Base-by-base conservation (phyloP, 768 basidiomycete genomes). In the Mycena pura region DNA sequence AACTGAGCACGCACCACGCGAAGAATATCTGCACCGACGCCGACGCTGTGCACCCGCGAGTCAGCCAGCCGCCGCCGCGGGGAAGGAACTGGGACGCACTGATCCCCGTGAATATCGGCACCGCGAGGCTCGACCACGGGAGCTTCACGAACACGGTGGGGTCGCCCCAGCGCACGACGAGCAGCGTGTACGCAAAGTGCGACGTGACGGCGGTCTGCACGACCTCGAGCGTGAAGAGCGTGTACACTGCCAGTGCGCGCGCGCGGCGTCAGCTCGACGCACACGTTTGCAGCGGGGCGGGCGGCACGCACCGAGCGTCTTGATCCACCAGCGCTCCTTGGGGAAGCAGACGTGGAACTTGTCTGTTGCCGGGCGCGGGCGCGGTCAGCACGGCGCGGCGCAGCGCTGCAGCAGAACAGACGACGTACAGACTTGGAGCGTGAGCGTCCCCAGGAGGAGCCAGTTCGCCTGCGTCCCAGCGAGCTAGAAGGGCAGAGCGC, bases 151-250 rank as follows among this genome's bases (percentile, higher is more conserved):
- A 66, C 1, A 48, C 46, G 8, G 14, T 25, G 15, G 66, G 60
- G 46, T 68, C 56, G 3, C 65, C 65, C 69, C 69, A 72, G 32
- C 56, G 31, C 22, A 45, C 21, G 17, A 68, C 64, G 13, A 69
- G 61, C 13, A 60, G 52, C 4, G 27, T 49, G 64, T 65, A 72
- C 0, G 71, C 63, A 49, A 58, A 64, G 21, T 69, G 62, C 1
- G 68, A 66, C 4, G 63, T 49, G n/a, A 68, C 47, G 0, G 57
- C 66, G 4, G 71, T 70, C 43, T 72, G 66, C 10, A 59, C 49
- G 14, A 63, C 27, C 22, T 72, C 67, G 19, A 72, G 68, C 3
- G 53, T 14, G 25, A 69, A 63, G 15, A 65, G 19, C 25, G 49
- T 47, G 32, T 57, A 65, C 1, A 65, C 59, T 61, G 45, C 15